Evolutionary conservation across 2,329 filamentous ascomycete genomes (phyloP), one percentile per base, ranked within the genome.

Genomic region (Fusarium continuum): DNA sequence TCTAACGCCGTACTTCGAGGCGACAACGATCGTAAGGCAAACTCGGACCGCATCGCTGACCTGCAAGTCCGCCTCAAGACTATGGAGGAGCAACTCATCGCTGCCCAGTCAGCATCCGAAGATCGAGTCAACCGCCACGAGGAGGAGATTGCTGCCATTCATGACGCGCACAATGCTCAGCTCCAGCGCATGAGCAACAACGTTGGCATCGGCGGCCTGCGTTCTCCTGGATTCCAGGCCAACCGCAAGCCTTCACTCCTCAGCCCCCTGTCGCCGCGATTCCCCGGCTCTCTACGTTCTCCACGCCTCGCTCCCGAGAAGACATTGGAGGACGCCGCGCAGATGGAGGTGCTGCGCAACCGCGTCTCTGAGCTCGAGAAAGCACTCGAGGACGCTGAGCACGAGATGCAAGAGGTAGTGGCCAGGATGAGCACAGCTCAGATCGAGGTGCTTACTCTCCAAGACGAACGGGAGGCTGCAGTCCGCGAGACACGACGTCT

Each of bases 361-460:
- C 88, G 90, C 59, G 91, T 98, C 8, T 81, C 87, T 53, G 92
- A 97, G 77, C 86, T 99, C 4, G 95, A 99, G 80, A 88, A 87
- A 70, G 90, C 93, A 14, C 75, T 79, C 4, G 74, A 75, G 8
- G 75, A 78, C 29, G 75, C 77, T 10, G 92, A 95, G 72, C 83
- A 81, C 40, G 91, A 94, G 77, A 93, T 95, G 89, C 87, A 92
- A 71, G 88, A 91, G 72, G 91, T 95, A 6, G 88, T 95, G 14
- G 83, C 87, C 57, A 85, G 87, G 69, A 94, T 96, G 88, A 93
- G 91, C 77, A 81, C 83, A 68, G 90, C 91, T 22, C 91, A 95
- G 78, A 91, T 94, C 64, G 90, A 93, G 77, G 91, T 95, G 39
- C 87, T 91, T 70, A 89, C 92, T 73, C 81, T 96, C 41, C 91